phyloP scores from a whole-genome alignment of 2,329 filamentous ascomycete genomes.

The Pseudonectria buxi region DNA sequence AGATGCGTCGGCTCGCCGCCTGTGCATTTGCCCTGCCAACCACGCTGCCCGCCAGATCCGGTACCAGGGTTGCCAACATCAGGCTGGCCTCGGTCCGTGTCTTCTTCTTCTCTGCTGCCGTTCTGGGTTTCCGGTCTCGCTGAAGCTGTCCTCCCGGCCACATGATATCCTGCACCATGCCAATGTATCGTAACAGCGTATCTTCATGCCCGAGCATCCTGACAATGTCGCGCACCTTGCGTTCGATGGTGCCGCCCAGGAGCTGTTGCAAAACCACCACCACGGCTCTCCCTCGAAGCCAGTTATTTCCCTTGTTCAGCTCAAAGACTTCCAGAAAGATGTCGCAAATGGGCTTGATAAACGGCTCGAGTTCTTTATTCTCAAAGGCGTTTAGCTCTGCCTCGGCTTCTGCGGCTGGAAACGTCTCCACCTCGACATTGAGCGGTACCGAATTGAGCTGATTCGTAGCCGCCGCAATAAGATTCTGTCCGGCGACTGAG shows the following conservation, averaged over 20 bases:
- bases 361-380: constrained; percentile 80
- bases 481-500: constrained; percentile 83
- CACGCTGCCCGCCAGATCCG: constrained; percentile 86
- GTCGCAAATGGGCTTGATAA: constrained; percentile 97
- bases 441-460: constrained; percentile 53
- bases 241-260: constrained; percentile 90
- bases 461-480: constrained; percentile 69
- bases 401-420: constrained; percentile 68
- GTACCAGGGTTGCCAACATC: constrained; percentile 82
- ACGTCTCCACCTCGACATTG: constrained; percentile 44
- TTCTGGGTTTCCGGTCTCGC: constrained; percentile 49
- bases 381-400: constrained; percentile 92
- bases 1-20: constrained; percentile 78
- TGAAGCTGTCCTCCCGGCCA: constrained; percentile 67
- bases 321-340: constrained; percentile 95
- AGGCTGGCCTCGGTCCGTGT: constrained; percentile 82
- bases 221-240: constrained; percentile 83
- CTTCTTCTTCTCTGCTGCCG: constrained; percentile 65
- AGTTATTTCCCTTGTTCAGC: constrained; percentile 90
- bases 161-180: constrained; percentile 65
- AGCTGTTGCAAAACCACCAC: constrained; percentile 95
- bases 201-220: constrained; percentile 70
- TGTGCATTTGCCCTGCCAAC: constrained; percentile 90
- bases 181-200: constrained; percentile 67
- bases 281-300: constrained; percentile 90